Base-by-base conservation (phyloP, 1,284 basidiomycete species). In the Fistulinella cinereoalba region DNA sequence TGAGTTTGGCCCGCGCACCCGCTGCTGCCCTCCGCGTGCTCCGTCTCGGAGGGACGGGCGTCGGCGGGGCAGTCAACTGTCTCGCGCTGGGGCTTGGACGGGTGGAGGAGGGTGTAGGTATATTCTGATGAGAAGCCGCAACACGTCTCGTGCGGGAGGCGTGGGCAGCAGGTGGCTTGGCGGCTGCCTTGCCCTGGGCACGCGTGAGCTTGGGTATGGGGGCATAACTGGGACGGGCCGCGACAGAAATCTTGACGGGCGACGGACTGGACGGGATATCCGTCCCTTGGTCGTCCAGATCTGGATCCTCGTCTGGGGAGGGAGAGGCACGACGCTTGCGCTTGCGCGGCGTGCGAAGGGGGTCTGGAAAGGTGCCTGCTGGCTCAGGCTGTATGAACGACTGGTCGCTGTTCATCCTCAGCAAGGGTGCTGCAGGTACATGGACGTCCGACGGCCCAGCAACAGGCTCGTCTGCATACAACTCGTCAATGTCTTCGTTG, bases 311-410 rank as follows among this genome's bases (percentile, higher is more conserved):
- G 0, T 23, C 22, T 0, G 36, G 43, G 0, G 33, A 27, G 0
- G 49, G 50, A 2, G 63, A 61, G 0, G 39, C 32, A 9, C 49
- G 45, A 22, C 41, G 50, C 31, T 46, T 66, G 47, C 50, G 64
- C 38, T 67, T 67, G 32, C 52, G 65, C 0, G 65, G 62, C 2
- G 62, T 67, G 23, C 65, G 62, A 23, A 64, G 32, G 3, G 58
- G 60, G 36, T 64, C 62, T 0, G 53, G 31, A 27, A 41, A 59
- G 1, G 44, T 41, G 3, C n/a, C n/a, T n/a, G n/a, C n/a, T n/a
- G n/a, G n/a, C n/a, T n/a, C n/a, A n/a, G n/a, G n/a, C n/a, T n/a
- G n/a, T n/a, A n/a, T n/a, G n/a, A n/a, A 33, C 5, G 44, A 44
- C 0, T 47, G 63, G 27, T 56, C 52, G 28, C 49, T 54, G 15